These are phyloP conservation scores for Stachybotrys chartarum DNA, from an alignment of 2,329 filamentous ascomycete species.

Conservation along the genomic window DNA sequence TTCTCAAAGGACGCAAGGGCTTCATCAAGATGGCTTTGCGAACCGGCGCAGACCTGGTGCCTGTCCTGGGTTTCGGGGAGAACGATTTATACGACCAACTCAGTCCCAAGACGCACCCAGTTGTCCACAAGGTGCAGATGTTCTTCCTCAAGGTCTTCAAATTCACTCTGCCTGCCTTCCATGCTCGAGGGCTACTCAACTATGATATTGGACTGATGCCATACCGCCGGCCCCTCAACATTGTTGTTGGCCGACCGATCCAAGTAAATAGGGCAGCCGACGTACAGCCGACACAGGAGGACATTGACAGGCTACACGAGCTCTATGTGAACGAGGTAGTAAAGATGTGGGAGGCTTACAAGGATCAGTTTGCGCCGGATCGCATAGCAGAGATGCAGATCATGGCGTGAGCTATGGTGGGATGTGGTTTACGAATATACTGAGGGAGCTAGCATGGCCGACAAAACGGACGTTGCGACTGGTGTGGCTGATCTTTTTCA, in stretches of 20 bases:
- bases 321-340: slow-evolving; percentile 70
- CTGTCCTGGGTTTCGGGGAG: slow-evolving; percentile 87
- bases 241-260: slow-evolving; percentile 83
- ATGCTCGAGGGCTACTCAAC: slow-evolving; percentile 90
- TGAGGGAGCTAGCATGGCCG: too few species aligned
- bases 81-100: slow-evolving; percentile 95
- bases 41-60: slow-evolving; percentile 88
- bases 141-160: slow-evolving; percentile 78
- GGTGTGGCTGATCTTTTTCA: too few species aligned
- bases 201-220: slow-evolving; percentile 97
- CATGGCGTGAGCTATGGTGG: slow-evolving; percentile 36
- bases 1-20: slow-evolving; percentile 78
- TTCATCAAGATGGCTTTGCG: slow-evolving; percentile 91
- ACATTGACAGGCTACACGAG: slow-evolving; percentile 74
- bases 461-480: too few species aligned
- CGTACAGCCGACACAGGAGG: slow-evolving; percentile 59
- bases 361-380: slow-evolving; percentile 63
- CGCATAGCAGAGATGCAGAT: slow-evolving; percentile 61
- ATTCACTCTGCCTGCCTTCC: slow-evolving; percentile 86
- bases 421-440: too few species aligned
- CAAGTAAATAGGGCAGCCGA: slow-evolving; percentile 51
- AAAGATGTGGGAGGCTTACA: slow-evolving; percentile 70
- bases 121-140: slow-evolving; percentile 75
- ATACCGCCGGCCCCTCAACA: slow-evolving; percentile 78
- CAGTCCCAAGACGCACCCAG: slow-evolving; percentile 66